Evolutionary conservation across 2,329 filamentous ascomycete genomes (phyloP), one percentile per base, ranked within the genome.

Genomic region (Coleophoma eucalyptorum): DNA sequence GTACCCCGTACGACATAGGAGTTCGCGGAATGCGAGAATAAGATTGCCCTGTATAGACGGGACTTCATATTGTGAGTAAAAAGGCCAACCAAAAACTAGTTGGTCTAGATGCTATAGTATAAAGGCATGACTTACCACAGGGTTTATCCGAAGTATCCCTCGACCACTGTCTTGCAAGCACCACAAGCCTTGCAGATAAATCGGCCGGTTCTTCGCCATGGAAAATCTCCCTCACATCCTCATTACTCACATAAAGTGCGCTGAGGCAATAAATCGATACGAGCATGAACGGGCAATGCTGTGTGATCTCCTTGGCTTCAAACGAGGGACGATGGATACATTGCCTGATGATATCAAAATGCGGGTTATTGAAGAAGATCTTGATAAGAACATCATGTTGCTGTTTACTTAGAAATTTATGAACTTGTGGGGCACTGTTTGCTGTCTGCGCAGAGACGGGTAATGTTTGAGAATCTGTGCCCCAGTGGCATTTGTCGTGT

Each of bases 21-120:
- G 40, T 21, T 55, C 53, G 12, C 50, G 41, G 26, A 55, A 42
- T 8, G 35, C 53, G 13, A 55, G 53, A 32, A 55, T 42, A 4
- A 55, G 43, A 42, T 49, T 43, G 18, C 50, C 53, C 43, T 55
- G 53, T 4, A 44, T 53, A 19, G 48, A 43, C 6, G 34, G 31
- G 11, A 52, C 50, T 52, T 19, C 16, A 16, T 10, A 12, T 19
- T 13, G 18, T 20, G 6, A 26, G 20, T 10, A 4, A 43, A 20
- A 18, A 3, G n/a, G n/a, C n/a, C 8, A 18, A 16, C 2, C 19
- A 15, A 19, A 40, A 3, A 8, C 6, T 6, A 26, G 2, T 26
- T 26, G 26, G 26, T 6, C 26, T 26, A 26, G 26, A 26, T 26
- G 26, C 26, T 8, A 26, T 7, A 26, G 26, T 26, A 8, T 11